Conservation (phyloP, 805 yeast species). For the Torulaspora franciscae region DNA sequence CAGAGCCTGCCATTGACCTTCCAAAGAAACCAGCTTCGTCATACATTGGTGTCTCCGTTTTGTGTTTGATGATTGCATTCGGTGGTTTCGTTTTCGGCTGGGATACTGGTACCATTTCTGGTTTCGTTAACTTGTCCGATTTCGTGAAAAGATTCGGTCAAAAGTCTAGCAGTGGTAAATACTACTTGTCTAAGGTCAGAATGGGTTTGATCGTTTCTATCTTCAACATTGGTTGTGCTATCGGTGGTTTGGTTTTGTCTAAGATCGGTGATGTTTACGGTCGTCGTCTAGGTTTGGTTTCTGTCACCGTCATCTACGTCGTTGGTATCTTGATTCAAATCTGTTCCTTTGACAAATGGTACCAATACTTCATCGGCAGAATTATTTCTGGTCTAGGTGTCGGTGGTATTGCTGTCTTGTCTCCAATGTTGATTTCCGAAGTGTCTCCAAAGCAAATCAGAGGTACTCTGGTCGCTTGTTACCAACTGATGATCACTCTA, state of each 20-base stretch:
- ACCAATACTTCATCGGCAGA: constrained; percentile 69
- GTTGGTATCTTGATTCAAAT: constrained; percentile 68
- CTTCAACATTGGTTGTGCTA: constrained; percentile 72
- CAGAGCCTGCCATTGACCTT: constrained; percentile 18
- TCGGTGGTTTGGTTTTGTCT: constrained; percentile 62
- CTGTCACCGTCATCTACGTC: constrained; percentile 57
- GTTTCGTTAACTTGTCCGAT: constrained; percentile 56
- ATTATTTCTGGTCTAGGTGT: constrained; percentile 69
- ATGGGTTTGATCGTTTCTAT: constrained; percentile 57
- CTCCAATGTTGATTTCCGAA: constrained; percentile 62
- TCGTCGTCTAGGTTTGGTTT: constrained; percentile 59
- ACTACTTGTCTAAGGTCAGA: constrained; percentile 49
- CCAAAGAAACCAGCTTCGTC: constrained; percentile 32
- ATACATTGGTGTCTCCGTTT: constrained; percentile 34
- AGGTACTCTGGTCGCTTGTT: constrained; percentile 67
- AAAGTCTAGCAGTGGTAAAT: constrained; percentile 21
- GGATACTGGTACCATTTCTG: constrained; percentile 76
- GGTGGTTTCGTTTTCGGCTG: constrained; percentile 62
- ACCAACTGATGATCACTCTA: constrained; percentile 65
- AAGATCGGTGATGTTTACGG: constrained; percentile 60
- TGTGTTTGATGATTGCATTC: constrained; percentile 34
- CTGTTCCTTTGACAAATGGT: constrained; percentile 53
- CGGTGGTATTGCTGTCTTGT: constrained; percentile 71
- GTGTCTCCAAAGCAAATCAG: constrained; percentile 44
- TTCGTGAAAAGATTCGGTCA: constrained; percentile 55